A percentile compares a stretch with the other conserved stretches of the same genome.
These are phyloP conservation scores for Scleroderma citrinum DNA, from an alignment of 768 basidiomycete species.

Conservation along the genomic window DNA sequence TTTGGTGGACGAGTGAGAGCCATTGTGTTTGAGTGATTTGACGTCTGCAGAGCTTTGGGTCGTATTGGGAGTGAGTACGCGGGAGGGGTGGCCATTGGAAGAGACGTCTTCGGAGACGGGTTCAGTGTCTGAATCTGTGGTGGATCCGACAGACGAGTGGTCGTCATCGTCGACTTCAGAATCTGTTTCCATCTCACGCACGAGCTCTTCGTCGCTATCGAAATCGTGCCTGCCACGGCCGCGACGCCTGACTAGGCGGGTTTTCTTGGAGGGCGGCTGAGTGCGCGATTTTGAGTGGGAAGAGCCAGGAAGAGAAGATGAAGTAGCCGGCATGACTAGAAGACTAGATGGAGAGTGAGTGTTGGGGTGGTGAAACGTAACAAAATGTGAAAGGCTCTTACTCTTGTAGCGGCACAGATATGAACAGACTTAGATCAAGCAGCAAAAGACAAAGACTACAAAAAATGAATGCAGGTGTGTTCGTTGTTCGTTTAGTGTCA, in stretches of 20 bases:
- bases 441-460: slow-evolving; percentile 20
- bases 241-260: slow-evolving; percentile 49
- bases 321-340: slow-evolving; percentile 43
- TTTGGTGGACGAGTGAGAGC: slow-evolving; percentile 19
- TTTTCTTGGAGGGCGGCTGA: slow-evolving; percentile 29
- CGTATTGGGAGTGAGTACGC: slow-evolving; percentile 60
- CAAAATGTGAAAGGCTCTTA: slow-evolving; percentile 24
- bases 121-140: slow-evolving; percentile 67
- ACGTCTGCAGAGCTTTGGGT: slow-evolving; percentile 53
- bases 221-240: slow-evolving; percentile 53
- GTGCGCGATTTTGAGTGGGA: slow-evolving; percentile 28
- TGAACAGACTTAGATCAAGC: slow-evolving; percentile 22
- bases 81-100: slow-evolving; percentile 39
- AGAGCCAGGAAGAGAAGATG: slow-evolving; percentile 26
- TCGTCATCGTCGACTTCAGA: slow-evolving; percentile 61
- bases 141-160: slow-evolving; percentile 51
- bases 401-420: slow-evolving; percentile 26
- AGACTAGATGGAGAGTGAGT: slow-evolving; percentile 8
- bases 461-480: slow-evolving; percentile 3
- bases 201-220: slow-evolving; percentile 75
- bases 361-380: slow-evolving; percentile 17
- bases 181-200: slow-evolving; percentile 65
- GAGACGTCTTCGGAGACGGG: slow-evolving; percentile 60
- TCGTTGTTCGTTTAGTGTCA: slow-evolving; percentile 7
- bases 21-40: slow-evolving; percentile 20